Conservation (phyloP, 768 basidiomycete species). For the Leccinum uliginosum region DNA sequence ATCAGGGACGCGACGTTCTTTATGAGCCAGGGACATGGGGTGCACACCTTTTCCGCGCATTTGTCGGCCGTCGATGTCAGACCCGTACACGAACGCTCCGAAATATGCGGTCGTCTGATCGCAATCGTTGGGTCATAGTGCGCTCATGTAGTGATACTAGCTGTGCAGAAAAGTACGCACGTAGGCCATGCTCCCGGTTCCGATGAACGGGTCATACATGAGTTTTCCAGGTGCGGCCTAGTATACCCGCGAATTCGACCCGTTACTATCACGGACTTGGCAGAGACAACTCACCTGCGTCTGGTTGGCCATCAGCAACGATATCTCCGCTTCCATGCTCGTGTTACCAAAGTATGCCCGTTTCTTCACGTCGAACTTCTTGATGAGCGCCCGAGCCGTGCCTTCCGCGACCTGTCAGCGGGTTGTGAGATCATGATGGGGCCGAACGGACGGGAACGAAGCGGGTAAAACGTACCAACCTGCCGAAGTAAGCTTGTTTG, state of each 20-base stretch:
- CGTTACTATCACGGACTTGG: not conserved
- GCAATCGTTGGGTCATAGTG: not conserved
- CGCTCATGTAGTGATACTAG: not conserved
- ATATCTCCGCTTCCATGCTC: slow-evolving; percentile 96
- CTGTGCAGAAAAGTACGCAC: slow-evolving; percentile 34
- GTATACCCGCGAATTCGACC: not conserved
- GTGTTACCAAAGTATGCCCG: slow-evolving; percentile 92
- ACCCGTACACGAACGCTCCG: slow-evolving; percentile 83
- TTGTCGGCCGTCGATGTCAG: slow-evolving; percentile 96
- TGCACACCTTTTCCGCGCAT: slow-evolving; percentile 85
- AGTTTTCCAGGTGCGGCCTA: slow-evolving; percentile 86
- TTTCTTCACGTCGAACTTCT: slow-evolving; percentile 83
- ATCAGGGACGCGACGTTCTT: not conserved
- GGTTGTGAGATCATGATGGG: not conserved
- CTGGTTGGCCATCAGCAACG: slow-evolving; percentile 95
- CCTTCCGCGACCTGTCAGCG: slow-evolving; percentile 51
- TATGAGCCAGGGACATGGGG: not conserved
- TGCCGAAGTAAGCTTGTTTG: slow-evolving; percentile 74
- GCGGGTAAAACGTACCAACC: slow-evolving; percentile 63
- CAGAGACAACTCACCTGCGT: slow-evolving; percentile 56
- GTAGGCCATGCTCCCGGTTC: slow-evolving; percentile 89
- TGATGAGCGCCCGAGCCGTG: slow-evolving; percentile 62
- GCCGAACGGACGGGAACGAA: not conserved
- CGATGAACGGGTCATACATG: slow-evolving; percentile 94
- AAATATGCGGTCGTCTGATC: slow-evolving; percentile 79